Percentiles rank a stretch among this genome's conserved stretches.
Conservation (phyloP, 2,329 filamentous ascomycete genomes). For the Fusarium zealandicum region DNA sequence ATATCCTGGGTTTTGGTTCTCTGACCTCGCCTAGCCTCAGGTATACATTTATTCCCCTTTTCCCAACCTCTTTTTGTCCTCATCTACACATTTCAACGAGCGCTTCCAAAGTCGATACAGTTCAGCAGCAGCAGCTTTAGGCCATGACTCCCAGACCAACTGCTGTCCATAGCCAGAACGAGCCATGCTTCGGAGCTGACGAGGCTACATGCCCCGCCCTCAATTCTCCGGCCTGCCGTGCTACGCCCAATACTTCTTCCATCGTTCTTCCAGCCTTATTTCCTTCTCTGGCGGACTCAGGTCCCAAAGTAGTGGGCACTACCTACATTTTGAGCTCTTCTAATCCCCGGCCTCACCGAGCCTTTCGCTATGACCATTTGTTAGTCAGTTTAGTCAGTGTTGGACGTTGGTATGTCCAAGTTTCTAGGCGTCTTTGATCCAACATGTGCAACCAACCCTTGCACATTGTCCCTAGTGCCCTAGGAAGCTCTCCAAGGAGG, state of each 20-base stretch:
- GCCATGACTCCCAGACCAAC: neutral
- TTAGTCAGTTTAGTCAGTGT: too few relatives aligned
- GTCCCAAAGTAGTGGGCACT: slow-evolving; percentile 3
- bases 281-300: neutral
- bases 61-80: slow-evolving; percentile 5
- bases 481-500: slow-evolving; percentile 11
- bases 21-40: slow-evolving; percentile 24
- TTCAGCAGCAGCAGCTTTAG: neutral
- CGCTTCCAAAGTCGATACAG: slow-evolving; percentile 7
- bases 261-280: slow-evolving; percentile 18
- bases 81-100: neutral
- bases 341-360: slow-evolving; percentile 29
- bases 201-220: slow-evolving; percentile 21
- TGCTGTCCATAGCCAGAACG: neutral
- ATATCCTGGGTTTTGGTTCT: neutral
- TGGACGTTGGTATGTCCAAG: neutral
- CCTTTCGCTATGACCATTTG: slow-evolving; percentile 4
- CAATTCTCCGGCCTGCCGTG: slow-evolving; percentile 23
- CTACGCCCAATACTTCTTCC: slow-evolving; percentile 2
- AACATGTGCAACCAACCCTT: slow-evolving; percentile 5
- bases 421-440: neutral
- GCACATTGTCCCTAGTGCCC: slow-evolving; percentile 1
- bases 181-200: slow-evolving; percentile 2
- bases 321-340: slow-evolving; percentile 20
- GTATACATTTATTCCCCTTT: slow-evolving; percentile 8